phyloP scores from a whole-genome alignment of 805 yeast species.

The Yarrowia osloensis region DNA sequence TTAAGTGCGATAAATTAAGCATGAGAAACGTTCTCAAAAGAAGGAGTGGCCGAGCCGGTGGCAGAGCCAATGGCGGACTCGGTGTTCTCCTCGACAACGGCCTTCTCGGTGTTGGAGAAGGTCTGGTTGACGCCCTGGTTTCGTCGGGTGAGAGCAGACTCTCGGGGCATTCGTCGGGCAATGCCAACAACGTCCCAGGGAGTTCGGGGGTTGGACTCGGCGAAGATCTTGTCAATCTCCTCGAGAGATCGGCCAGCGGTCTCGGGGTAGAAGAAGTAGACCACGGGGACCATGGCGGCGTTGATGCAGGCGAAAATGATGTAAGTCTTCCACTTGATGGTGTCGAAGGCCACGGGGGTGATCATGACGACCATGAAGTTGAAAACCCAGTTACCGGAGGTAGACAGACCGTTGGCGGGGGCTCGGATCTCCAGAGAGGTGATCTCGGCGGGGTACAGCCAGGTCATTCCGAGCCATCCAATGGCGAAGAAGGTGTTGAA shows the following conservation, averaged over 20 bases:
- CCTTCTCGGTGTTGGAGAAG: constrained; percentile 17
- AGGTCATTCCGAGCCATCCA: constrained; percentile 27
- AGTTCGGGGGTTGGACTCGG: constrained; percentile 41
- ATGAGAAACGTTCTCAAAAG: constrained; percentile 30
- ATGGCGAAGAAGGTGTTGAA: constrained; percentile 30
- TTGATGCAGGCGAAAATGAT: constrained; percentile 28
- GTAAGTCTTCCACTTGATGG: constrained; percentile 23
- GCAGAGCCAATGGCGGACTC: constrained; percentile 23
- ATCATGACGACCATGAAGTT: constrained; percentile 28
- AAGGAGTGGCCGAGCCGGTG: constrained; percentile 30
- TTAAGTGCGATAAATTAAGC: constrained; percentile 13
- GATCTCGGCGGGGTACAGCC: constrained; percentile 30
- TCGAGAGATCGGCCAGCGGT: constrained; percentile 29
- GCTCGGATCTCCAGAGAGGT: constrained; percentile 28
- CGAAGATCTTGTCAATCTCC: constrained; percentile 30
- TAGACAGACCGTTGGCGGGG: constrained; percentile 26
- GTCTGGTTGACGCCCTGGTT: constrained; percentile 33
- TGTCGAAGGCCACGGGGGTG: constrained; percentile 28
- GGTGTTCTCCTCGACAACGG: constrained; percentile 18
- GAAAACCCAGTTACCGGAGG: constrained; percentile 27
- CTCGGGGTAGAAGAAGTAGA: constrained; percentile 31
- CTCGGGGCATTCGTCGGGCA: constrained; percentile 44
- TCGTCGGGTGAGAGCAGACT: constrained; percentile 38
- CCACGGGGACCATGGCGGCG: constrained; percentile 31
- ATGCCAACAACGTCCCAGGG: constrained; percentile 50